These are phyloP conservation scores for Colletotrichum limetticola DNA, from an alignment of 2,329 filamentous ascomycete genomes.

Conservation along the genomic window DNA sequence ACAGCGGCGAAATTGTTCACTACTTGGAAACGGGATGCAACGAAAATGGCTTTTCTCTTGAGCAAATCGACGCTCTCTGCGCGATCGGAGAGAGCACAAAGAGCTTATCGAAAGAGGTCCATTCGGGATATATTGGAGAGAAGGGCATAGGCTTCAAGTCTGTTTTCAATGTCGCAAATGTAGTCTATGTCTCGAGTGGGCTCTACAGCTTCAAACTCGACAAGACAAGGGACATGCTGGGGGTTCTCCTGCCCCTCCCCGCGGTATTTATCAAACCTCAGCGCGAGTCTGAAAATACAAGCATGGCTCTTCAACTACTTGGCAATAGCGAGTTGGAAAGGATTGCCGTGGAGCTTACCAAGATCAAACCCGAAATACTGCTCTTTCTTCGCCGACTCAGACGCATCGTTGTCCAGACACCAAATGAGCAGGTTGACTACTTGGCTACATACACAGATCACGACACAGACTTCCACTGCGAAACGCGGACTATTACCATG, in stretches of 20 bases:
- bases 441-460: neutral
- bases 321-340: no score
- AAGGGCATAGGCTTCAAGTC: constrained; percentile 52
- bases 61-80: constrained; percentile 48
- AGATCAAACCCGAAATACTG: constrained; percentile 39
- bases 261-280: neutral
- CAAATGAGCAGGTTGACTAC: neutral
- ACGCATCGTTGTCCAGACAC: constrained; percentile 18
- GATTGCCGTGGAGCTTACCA: neutral
- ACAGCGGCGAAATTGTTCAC: neutral
- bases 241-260: constrained; percentile 46
- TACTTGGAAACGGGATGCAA: constrained; percentile 42
- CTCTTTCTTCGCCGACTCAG: constrained; percentile 42
- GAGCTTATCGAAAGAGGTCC: constrained; percentile 30
- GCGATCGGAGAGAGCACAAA: constrained; percentile 47
- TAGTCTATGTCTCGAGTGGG: constrained; percentile 44
- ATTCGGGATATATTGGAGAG: constrained; percentile 45
- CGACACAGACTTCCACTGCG: neutral
- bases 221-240: constrained; percentile 39
- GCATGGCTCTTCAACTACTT: no score
- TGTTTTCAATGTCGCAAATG: constrained; percentile 46
- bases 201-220: constrained; percentile 45
- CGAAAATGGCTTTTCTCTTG: constrained; percentile 44
- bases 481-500: no score
- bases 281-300: no score